Percentiles rank a stretch among this genome's conserved stretches.
Conservation (phyloP, 106 monocot species). For the Platanthera guangdongensis region DNA sequence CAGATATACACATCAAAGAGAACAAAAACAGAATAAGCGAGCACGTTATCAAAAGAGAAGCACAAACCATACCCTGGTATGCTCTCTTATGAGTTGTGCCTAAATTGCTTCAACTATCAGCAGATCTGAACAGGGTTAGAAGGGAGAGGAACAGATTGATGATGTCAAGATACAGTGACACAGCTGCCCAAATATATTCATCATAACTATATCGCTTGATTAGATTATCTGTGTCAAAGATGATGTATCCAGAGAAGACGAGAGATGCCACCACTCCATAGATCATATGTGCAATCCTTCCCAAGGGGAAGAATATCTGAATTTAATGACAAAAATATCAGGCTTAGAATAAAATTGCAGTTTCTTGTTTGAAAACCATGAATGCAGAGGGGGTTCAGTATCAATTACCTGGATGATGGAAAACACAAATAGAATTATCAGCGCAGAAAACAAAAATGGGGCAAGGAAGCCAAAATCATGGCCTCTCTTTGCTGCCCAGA, state of each 20-base stretch:
- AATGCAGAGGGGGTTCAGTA: not conserved
- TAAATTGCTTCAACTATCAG: conserved; percentile 4
- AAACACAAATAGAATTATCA: conserved; percentile 29
- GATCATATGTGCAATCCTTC: conserved; percentile 16
- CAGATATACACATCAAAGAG: not conserved
- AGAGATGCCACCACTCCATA: conserved; percentile 13
- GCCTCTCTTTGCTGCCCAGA: conserved; percentile 37
- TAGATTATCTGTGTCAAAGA: conserved; percentile 34
- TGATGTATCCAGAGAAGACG: conserved; percentile 29
- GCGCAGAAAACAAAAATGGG: conserved; percentile 27
- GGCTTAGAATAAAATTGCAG: too few species aligned
- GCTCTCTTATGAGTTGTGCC: not conserved
- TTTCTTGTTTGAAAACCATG: not conserved
- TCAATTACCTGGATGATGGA: conserved; percentile 28
- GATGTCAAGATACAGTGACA: conserved; percentile 24
- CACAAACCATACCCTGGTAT: not conserved
- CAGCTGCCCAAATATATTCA: conserved; percentile 29
- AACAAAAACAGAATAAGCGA: not conserved
- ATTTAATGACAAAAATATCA: not conserved
- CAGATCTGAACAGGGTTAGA: conserved; percentile 11
- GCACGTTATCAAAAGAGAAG: not conserved
- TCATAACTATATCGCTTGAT: conserved; percentile 50
- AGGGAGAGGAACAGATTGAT: conserved; percentile 30
- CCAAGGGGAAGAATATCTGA: conserved; percentile 24
- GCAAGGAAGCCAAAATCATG: conserved; percentile 43